A percentile compares a stretch with the other conserved stretches of the same genome.
phyloP scores from a whole-genome alignment of 176 grass and related monocot species.

The Hsuehochloa calcarea region DNA sequence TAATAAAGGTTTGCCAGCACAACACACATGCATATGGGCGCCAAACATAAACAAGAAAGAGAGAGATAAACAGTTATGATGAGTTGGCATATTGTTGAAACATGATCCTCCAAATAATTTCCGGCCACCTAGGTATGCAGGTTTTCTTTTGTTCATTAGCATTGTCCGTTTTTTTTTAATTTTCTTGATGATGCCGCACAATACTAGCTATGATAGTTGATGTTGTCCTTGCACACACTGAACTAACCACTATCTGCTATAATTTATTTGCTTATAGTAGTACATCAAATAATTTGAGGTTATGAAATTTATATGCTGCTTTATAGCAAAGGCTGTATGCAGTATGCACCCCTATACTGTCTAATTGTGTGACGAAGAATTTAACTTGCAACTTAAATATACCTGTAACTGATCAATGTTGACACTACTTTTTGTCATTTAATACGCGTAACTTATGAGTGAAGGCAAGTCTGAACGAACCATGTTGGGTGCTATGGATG shows the following conservation, averaged over 20 bases:
- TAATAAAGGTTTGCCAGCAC: slow-evolving; percentile 25
- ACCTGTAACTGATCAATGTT: neutral
- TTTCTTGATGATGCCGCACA: neutral
- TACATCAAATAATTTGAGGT: neutral
- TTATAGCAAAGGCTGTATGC: neutral
- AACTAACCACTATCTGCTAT: neutral
- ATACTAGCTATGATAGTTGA: neutral
- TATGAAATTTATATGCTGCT: neutral
- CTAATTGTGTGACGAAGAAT: neutral
- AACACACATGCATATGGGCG: slow-evolving; percentile 4
- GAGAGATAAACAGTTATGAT: slow-evolving; percentile 21
- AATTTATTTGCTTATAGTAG: neutral
- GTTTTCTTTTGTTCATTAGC: neutral
- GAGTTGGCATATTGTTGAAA: slow-evolving; percentile 43
- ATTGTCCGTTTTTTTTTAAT: neutral
- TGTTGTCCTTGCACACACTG: neutral
- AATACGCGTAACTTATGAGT: neutral
- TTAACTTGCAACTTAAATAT: neutral
- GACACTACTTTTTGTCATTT: neutral
- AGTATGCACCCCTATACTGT: neutral
- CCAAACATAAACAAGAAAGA: slow-evolving; percentile 23
- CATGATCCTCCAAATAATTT: slow-evolving; percentile 39
- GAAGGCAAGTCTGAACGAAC: neutral
- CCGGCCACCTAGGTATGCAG: slow-evolving; percentile 2
- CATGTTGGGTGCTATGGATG: neutral